These are phyloP conservation scores for Globisporangium nunn DNA, from an alignment of 352 stramenopile species.

Conservation along the genomic window DNA sequence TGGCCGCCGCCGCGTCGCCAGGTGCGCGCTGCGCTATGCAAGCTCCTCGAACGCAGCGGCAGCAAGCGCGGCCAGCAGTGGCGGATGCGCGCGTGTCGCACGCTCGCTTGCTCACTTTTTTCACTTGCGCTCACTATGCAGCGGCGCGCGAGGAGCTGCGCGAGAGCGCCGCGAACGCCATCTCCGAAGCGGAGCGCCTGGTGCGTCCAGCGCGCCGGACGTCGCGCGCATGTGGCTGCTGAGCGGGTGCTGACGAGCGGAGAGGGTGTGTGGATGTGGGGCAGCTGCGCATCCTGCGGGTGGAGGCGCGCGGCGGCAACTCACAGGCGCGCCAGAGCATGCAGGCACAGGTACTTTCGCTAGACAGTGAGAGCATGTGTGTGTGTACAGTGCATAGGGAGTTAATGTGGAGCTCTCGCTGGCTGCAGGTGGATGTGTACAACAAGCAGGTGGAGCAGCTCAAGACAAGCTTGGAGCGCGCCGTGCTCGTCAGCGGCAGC, in stretches of 20 bases:
- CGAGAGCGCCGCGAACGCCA: slow-evolving; percentile 46
- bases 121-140: slow-evolving; percentile 11
- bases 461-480: slow-evolving; percentile 67
- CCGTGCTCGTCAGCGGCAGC: slow-evolving; percentile 63
- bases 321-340: slow-evolving; percentile 74
- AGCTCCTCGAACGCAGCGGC: no score
- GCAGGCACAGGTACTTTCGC: slow-evolving; percentile 66
- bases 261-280: slow-evolving; percentile 1
- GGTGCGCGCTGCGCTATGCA: slow-evolving; percentile 4
- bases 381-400: no score
- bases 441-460: slow-evolving; percentile 79
- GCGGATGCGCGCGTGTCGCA: background rate
- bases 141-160: slow-evolving; percentile 35
- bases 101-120: background rate
- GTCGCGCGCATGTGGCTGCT: background rate
- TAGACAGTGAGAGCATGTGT: no score
- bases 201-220: no score
- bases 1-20: slow-evolving; percentile 27
- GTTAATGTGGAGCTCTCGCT: no score
- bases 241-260: background rate
- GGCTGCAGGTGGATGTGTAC: slow-evolving; percentile 48
- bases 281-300: slow-evolving; percentile 73
- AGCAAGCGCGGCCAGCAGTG: background rate
- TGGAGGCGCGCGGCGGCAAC: slow-evolving; percentile 65
- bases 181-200: slow-evolving; percentile 70